phyloP scores from a whole-genome alignment of 2,329 filamentous ascomycete genomes.

The Penicillium sp. region DNA sequence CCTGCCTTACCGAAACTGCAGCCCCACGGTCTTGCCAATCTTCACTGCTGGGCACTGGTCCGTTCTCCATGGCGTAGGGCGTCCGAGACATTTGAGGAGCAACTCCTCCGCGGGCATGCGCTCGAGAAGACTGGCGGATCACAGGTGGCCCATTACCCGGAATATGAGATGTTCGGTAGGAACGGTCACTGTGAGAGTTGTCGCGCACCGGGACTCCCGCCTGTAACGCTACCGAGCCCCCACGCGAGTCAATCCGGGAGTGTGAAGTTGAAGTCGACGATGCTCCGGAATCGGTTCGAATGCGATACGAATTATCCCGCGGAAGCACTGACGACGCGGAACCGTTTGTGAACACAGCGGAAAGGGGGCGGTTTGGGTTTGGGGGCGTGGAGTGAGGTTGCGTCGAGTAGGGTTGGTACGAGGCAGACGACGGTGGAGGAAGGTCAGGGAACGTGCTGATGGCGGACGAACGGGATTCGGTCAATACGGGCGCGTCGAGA shows the following conservation, averaged over 20 bases:
- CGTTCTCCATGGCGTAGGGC: conserved; percentile 57
- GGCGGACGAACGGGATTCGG: conserved; percentile 45
- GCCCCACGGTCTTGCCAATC: conserved; percentile 96
- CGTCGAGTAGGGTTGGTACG: conserved; percentile 45
- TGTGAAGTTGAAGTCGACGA: conserved; percentile 57
- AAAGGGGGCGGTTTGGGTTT: conserved; percentile 45
- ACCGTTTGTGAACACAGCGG: conserved; percentile 49
- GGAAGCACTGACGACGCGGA: conserved; percentile 39
- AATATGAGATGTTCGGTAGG: conserved; percentile 62
- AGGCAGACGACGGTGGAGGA: conserved; percentile 42
- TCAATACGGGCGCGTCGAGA: conserved; percentile 22
- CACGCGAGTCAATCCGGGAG: conserved; percentile 62
- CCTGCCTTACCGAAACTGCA: conserved; percentile 76
- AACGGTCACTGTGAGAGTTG: conserved; percentile 64
- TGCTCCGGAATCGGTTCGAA: conserved; percentile 58
- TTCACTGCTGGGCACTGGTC: conserved; percentile 66
- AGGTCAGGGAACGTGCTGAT: conserved; percentile 46
- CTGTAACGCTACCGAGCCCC: conserved; percentile 57
- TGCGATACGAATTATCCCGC: conserved; percentile 50
- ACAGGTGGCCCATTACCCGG: conserved; percentile 63
- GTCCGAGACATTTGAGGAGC: conserved; percentile 38
- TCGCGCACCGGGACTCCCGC: conserved; percentile 64
- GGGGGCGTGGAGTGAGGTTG: conserved; percentile 41
- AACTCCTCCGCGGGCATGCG: conserved; percentile 54
- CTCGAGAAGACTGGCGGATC: conserved; percentile 72